A percentile compares a stretch with the other conserved stretches of the same genome.
These are phyloP conservation scores for Diplotaxis tenuifolia DNA, from an alignment of 345 rosid species.

Conservation along the genomic window DNA sequence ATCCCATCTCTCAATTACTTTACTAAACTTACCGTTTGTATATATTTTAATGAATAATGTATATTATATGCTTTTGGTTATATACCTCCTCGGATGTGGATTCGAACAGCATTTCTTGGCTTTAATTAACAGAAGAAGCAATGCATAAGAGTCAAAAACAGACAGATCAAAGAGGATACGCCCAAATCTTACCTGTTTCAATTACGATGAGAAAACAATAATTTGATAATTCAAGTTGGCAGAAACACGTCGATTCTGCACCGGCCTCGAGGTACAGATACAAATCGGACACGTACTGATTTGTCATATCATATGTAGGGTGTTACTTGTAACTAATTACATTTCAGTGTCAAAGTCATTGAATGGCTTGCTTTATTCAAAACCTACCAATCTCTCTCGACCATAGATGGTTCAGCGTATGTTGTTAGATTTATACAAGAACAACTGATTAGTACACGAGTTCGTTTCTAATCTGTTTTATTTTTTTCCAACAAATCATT, in stretches of 20 bases:
- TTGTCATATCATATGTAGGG: background rate
- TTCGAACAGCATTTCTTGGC: background rate
- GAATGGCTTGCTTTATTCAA: background rate
- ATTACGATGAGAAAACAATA: background rate
- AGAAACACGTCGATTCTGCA: constrained; percentile 2
- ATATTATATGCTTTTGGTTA: background rate
- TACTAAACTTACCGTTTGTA: background rate
- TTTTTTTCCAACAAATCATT: background rate
- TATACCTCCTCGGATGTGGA: background rate
- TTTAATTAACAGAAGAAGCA: background rate
- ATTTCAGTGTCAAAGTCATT: background rate
- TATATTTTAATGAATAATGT: background rate
- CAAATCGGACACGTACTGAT: background rate
- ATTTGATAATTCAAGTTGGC: background rate
- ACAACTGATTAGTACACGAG: background rate
- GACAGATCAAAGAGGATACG: background rate
- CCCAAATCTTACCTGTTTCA: constrained; percentile 1
- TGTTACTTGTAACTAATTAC: background rate
- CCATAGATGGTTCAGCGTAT: background rate
- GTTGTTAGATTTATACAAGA: background rate
- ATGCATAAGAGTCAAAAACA: constrained; percentile 8
- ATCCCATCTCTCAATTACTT: constrained; percentile 1
- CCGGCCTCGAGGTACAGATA: background rate
- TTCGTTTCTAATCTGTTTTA: background rate
- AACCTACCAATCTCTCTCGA: background rate